phyloP scores from a whole-genome alignment of 1,284 basidiomycete genomes.

The Austroboletus novae-zelandiae region DNA sequence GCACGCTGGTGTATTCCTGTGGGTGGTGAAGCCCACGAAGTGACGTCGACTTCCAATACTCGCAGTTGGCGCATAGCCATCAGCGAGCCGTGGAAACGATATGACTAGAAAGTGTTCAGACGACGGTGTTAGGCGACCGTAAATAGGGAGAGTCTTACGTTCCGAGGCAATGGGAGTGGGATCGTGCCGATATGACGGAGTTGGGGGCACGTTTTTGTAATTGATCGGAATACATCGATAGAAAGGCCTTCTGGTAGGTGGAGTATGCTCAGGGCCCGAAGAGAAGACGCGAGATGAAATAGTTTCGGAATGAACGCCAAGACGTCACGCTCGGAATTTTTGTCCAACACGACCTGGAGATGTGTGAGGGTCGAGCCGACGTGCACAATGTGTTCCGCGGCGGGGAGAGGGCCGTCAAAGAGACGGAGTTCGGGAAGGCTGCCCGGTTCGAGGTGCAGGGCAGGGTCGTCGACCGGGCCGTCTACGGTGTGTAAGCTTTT shows the following conservation, averaged over 20 bases:
- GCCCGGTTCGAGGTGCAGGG: slow-evolving; percentile 26
- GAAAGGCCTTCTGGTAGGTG: slow-evolving; percentile 31
- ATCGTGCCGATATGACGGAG: slow-evolving; percentile 34
- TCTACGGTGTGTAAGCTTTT: slow-evolving; percentile 25
- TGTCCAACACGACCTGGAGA: slow-evolving; percentile 26
- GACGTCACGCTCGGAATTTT: slow-evolving; percentile 22
- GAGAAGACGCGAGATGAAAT: slow-evolving; percentile 23
- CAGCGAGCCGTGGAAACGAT: slow-evolving; percentile 24
- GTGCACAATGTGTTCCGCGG: slow-evolving; percentile 27
- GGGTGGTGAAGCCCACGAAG: slow-evolving; percentile 27
- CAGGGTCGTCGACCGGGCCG: slow-evolving; percentile 25
- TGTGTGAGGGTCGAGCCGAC: slow-evolving; percentile 29
- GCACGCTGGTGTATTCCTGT: slow-evolving; percentile 25
- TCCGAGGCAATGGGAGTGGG: slow-evolving; percentile 30
- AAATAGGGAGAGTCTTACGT: slow-evolving; percentile 24
- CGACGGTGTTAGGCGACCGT: slow-evolving; percentile 7
- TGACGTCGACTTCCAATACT: slow-evolving; percentile 28
- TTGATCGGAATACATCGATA: slow-evolving; percentile 28
- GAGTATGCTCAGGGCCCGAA: slow-evolving; percentile 33
- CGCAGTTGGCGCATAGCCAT: slow-evolving; percentile 30
- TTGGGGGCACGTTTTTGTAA: slow-evolving; percentile 30
- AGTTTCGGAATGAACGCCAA: slow-evolving; percentile 29
- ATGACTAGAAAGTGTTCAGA: slow-evolving; percentile 27
- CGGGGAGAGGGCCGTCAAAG: slow-evolving; percentile 29
- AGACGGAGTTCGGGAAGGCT: slow-evolving; percentile 29